Conservation (phyloP, 2,329 filamentous ascomycete species). For the Colletotrichum godetiae region DNA sequence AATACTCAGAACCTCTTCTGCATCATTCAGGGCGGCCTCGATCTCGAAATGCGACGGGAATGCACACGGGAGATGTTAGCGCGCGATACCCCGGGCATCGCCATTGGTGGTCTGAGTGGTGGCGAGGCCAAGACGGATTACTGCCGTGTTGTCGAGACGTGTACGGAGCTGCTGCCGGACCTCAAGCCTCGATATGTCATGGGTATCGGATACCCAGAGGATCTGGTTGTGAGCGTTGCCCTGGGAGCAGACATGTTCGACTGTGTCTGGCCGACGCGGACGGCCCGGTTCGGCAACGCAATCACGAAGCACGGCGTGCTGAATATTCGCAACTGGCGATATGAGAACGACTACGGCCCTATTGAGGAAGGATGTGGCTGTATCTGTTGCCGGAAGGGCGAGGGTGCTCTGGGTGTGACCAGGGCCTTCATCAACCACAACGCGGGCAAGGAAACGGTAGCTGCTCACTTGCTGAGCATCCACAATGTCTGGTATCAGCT, state of each 20-base stretch:
- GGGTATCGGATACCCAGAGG: slow-evolving; percentile 98
- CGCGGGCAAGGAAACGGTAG: slow-evolving; percentile 92
- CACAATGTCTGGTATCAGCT: slow-evolving; percentile 97
- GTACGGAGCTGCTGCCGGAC: slow-evolving; percentile 86
- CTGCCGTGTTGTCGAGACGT: slow-evolving; percentile 88
- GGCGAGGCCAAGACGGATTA: slow-evolving; percentile 95
- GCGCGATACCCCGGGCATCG: slow-evolving; percentile 93
- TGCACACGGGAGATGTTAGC: slow-evolving; percentile 91
- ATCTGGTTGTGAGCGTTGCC: slow-evolving; percentile 91
- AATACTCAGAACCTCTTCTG: slow-evolving; percentile 93
- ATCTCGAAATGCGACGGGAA: slow-evolving; percentile 84
- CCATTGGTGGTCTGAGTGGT: slow-evolving; percentile 93
- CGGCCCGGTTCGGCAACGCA: slow-evolving; percentile 95
- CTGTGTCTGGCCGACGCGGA: slow-evolving; percentile 98
- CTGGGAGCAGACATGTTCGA: slow-evolving; percentile 99
- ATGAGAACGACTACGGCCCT: slow-evolving; percentile 82
- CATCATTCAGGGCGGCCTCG: slow-evolving; percentile 96
- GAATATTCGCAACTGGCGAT: slow-evolving; percentile 83
- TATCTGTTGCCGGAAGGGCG: slow-evolving; percentile 75
- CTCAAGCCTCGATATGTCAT: slow-evolving; percentile 98
- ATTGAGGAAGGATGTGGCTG: slow-evolving; percentile 88
- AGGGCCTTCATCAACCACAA: slow-evolving; percentile 93
- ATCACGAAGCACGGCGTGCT: slow-evolving; percentile 85
- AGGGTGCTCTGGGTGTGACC: slow-evolving; percentile 84
- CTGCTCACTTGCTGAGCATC: slow-evolving; percentile 85